Base-by-base conservation (phyloP, 495 filamentous ascomycete species). In the Lophium mytilinum region DNA sequence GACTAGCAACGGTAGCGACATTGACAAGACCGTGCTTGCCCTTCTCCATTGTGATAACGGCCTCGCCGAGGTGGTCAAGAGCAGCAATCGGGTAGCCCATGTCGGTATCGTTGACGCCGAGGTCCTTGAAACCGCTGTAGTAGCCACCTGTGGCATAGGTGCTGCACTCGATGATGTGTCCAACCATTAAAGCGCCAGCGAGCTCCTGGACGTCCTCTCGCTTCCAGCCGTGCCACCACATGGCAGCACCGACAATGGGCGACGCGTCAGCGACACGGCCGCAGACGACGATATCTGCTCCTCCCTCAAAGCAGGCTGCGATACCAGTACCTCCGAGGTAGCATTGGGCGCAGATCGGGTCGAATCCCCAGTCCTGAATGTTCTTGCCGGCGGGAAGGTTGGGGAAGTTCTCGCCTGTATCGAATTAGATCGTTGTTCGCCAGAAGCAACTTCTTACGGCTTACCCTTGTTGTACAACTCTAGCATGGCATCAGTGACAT, bases 141-240 rank as follows among this genome's bases (percentile, higher is more conserved):
- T 62, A 53, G 40, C 49, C 40, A 10, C 59, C 59, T 9, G 58
- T 62, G 8, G 36, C 55, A 30, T 65, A 65, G 1, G 46, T 54
- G 8, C 47, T 48, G 41, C 52, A 64, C 43, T 64, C 58, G 42
- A 64, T 57, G 10, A 64, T 7, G 34, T 61, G 62, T 11, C 58
- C 58, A 46, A 55, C 50, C 45, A 63, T 54, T 2, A 63, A 43
- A 24, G 56, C 42, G 8, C 41, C 49, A 35, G 58, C 62, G 17
- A 64, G 49, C 58, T 56, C n/a, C 17, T 58, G 35, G 43, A 47
- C 19, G 42, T 56, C 39, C 30, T 56, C 52, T 1, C 55, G 60
- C 5, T 17, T 50, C 62, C 58, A 61, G 34, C 62, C 58, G 39
- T 64, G 58, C 58, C 62, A 64, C 57, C 58, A 64, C 57, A 50